Evolutionary conservation across 306 rosid species (phyloP), one percentile per base, ranked within the genome.

Genomic region (Comarum palustre): DNA sequence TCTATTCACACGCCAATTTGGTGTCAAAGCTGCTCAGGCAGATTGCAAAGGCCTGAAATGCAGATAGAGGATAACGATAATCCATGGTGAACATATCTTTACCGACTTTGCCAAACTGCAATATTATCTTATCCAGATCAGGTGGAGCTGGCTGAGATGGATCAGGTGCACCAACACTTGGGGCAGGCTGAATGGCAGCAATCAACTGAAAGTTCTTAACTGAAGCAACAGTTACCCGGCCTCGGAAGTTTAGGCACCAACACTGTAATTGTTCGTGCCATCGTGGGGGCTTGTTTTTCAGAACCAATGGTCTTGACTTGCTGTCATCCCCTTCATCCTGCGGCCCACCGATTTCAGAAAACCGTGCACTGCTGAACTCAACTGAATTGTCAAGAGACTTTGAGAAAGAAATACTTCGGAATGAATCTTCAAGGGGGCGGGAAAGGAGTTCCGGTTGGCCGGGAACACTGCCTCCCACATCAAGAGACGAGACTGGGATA

Each of bases 81-180:
- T 91, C 96, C 97, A 91, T 91, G 47, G 97, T 91, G 84, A 91
- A 91, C 96, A 88, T 87, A 20, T 91, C 97, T 62, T 88, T 91
- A 36, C 90, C 92, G 3, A 91, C 95, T 81, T 91, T 91, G 54
- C 97, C 97, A 42, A 91, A 91, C 82, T 91, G 97, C 76, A 91
- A 85, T 70, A 91, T 89, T 39, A 88, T 87, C 86, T 88, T 91
- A 48, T 91, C 95, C 12, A 84, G 88, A 36, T 91, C 97, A 0
- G 82, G 79, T 6, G 92, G 97, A 6, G 89, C 84, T 1, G 92
- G 91, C 78, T 90, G 96, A 62, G 89, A 86, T 2, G 87, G 91
- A 16, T 89, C 78, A 2, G 88, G 88, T 0, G 82, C 81, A 2
- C 88, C 80, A 1, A 15, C 41, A 60, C 12, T 31, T 60, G 66